Percentiles rank a stretch among this genome's conserved stretches.
phyloP scores from a whole-genome alignment of 2,329 filamentous ascomycete genomes.

The Aulographum hederae region DNA sequence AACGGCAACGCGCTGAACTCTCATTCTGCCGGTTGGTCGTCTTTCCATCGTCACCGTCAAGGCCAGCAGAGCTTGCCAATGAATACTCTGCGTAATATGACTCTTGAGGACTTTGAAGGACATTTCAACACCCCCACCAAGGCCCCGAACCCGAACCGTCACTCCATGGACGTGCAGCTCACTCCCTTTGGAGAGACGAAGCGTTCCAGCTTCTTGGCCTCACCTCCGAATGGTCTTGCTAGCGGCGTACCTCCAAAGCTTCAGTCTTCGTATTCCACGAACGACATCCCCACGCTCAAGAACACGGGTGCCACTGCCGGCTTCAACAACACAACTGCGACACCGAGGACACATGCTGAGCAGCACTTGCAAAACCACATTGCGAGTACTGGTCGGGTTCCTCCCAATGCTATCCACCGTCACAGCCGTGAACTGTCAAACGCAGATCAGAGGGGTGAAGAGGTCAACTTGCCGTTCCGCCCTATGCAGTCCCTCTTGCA shows the following conservation, averaged over 20 bases:
- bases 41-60: constrained; percentile 36
- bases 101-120: constrained; percentile 16
- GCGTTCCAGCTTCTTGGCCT: constrained; percentile 12
- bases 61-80: constrained; percentile 40
- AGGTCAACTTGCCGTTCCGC: constrained; percentile 35
- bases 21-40: not conserved
- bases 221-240: constrained; percentile 30
- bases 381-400: constrained; percentile 64
- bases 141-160: constrained; percentile 21
- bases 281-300: constrained; percentile 68
- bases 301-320: constrained; percentile 41
- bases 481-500: constrained; percentile 59
- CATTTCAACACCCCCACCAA: constrained; percentile 19
- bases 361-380: constrained; percentile 53
- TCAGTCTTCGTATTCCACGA: constrained; percentile 77
- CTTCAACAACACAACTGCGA: constrained; percentile 16
- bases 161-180: constrained; percentile 19
- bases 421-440: constrained; percentile 55
- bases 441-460: constrained; percentile 22
- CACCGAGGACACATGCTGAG: constrained; percentile 42
- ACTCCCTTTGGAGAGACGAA: constrained; percentile 14
- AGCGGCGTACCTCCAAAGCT: constrained; percentile 51
- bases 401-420: constrained; percentile 45
- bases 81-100: constrained; percentile 28
- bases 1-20: no score